A percentile compares a stretch with the other conserved stretches of the same genome.
Evolutionary conservation across 257 asterid genomes (phyloP).

Genomic region (Gentiana macrophylla): DNA sequence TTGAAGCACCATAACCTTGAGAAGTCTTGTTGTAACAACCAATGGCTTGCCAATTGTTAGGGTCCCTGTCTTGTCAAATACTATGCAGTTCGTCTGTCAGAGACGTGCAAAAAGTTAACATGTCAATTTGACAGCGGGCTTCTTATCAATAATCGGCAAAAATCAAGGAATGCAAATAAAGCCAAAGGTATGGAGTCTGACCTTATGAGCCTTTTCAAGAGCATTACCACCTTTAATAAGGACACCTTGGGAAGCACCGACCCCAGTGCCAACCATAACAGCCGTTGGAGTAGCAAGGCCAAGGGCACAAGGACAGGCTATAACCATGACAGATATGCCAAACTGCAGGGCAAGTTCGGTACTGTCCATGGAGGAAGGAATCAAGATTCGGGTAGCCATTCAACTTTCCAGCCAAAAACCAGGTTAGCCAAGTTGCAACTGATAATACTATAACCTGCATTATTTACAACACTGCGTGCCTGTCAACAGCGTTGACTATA

Average conservation of each 20-base stretch:
- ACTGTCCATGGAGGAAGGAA: slow-evolving; percentile 30
- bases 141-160: background rate
- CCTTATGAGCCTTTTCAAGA: slow-evolving; percentile 72
- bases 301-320: slow-evolving; percentile 48
- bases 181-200: slow-evolving; percentile 6
- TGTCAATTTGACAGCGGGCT: background rate
- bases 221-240: slow-evolving; percentile 86
- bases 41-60: slow-evolving; percentile 75
- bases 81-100: slow-evolving; percentile 49
- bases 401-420: slow-evolving; percentile 27
- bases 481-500: background rate
- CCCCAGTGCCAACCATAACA: slow-evolving; percentile 41
- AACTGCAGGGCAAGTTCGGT: slow-evolving; percentile 35
- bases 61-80: slow-evolving; percentile 79
- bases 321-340: slow-evolving; percentile 38
- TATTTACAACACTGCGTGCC: background rate
- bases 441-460: slow-evolving; percentile 30
- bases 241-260: slow-evolving; percentile 30
- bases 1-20: slow-evolving; percentile 32
- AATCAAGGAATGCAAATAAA: background rate
- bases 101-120: background rate
- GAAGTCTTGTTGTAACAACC: slow-evolving; percentile 38
- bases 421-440: slow-evolving; percentile 28
- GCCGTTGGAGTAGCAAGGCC: slow-evolving; percentile 49
- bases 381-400: slow-evolving; percentile 26